Conservation (phyloP, 2,329 filamentous ascomycete species). For the Arthrinium phaeospermum region DNA sequence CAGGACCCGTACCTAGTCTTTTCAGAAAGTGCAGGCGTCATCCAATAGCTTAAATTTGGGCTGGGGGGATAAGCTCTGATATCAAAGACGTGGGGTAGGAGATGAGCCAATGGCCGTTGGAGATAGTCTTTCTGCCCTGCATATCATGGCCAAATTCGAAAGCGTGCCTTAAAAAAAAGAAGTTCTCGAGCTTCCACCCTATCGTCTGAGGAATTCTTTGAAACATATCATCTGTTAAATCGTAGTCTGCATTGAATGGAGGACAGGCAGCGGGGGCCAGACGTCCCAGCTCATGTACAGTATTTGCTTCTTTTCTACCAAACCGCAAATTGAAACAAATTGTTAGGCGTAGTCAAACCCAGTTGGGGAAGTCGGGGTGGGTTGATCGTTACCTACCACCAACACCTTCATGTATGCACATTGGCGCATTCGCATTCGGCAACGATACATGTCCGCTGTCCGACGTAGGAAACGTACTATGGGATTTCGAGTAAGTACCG, state of each 20-base stretch:
- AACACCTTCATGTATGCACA: neutral
- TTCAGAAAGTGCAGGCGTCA: slow-evolving; percentile 10
- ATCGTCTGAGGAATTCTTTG: neutral
- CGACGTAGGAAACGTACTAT: neutral
- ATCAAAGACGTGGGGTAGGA: slow-evolving; percentile 1
- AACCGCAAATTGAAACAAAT: neutral
- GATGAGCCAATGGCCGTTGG: slow-evolving; percentile 3
- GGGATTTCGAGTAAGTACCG: neutral
- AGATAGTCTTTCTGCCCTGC: neutral
- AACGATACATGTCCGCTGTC: neutral
- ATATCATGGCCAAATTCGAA: neutral
- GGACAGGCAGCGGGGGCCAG: neutral
- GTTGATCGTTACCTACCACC: neutral
- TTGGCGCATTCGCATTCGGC: slow-evolving; percentile 11
- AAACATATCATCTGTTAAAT: neutral
- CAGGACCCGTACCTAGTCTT: neutral
- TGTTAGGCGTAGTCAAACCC: neutral
- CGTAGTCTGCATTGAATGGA: neutral
- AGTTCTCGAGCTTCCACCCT: neutral
- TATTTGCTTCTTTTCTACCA: neutral
- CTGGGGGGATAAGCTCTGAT: slow-evolving; percentile 1
- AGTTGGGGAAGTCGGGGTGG: neutral
- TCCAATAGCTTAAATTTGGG: slow-evolving; percentile 2
- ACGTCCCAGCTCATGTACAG: neutral
- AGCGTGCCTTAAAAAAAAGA: neutral